phyloP scores from a whole-genome alignment of 306 rosid genomes.

The Ziziphus jujuba region DNA sequence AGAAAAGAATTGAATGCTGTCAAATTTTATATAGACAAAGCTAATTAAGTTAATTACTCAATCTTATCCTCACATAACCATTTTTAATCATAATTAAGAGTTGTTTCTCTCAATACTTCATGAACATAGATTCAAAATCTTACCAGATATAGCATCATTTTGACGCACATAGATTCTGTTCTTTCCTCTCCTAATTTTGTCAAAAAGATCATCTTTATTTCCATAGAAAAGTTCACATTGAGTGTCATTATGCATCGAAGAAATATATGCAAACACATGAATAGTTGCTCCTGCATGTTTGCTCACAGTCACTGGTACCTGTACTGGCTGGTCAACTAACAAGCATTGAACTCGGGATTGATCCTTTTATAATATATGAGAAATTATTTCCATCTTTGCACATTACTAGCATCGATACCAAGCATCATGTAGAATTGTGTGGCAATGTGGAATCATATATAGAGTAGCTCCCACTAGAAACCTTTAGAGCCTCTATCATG shows the following conservation, averaged over 20 bases:
- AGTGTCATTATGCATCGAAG: not conserved
- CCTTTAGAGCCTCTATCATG: too few species aligned
- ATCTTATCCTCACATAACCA: too few species aligned
- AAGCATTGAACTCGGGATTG: not conserved
- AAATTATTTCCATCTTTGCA: constrained; percentile 13
- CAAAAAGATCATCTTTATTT: not conserved
- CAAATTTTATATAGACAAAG: too few species aligned
- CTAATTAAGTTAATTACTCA: too few species aligned
- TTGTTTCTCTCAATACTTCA: not conserved
- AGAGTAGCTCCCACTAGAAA: constrained; percentile 10
- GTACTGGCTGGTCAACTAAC: not conserved
- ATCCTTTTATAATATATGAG: constrained; percentile 3
- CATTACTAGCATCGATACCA: not conserved
- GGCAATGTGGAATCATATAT: constrained; percentile 2
- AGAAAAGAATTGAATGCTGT: too few species aligned
- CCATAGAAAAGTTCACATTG: constrained; percentile 13
- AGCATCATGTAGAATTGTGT: not conserved
- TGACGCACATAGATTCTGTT: constrained; percentile 9
- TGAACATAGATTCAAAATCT: constrained; percentile 2
- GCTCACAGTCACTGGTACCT: constrained; percentile 15
- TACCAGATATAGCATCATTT: not conserved
- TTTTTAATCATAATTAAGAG: too few species aligned
- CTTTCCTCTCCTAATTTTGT: constrained; percentile 1
- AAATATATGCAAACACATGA: constrained; percentile 18
- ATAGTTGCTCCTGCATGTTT: constrained; percentile 11